Percentiles rank a stretch among this genome's conserved stretches.
Evolutionary conservation across 2,329 filamentous ascomycete species (phyloP).

Genomic region (Xylariaceae sp.): DNA sequence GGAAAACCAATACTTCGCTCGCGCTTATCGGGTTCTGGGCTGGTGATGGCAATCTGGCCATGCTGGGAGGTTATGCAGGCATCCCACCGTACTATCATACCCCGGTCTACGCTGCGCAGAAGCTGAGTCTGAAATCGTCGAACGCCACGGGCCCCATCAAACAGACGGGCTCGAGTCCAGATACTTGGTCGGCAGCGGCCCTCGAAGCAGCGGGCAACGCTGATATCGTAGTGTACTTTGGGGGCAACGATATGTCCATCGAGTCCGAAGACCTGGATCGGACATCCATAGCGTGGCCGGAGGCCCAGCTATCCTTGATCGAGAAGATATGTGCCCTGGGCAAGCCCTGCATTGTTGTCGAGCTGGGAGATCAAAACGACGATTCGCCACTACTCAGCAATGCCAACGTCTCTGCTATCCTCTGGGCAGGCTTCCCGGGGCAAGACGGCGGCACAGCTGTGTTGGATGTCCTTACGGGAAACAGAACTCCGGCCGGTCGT

Average conservation of each 20-base stretch:
- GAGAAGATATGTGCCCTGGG: conserved; percentile 29
- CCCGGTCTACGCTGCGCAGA: conserved; percentile 46
- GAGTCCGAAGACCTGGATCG: conserved; percentile 52
- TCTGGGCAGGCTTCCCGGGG: conserved; percentile 50
- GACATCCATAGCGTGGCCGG: conserved; percentile 46
- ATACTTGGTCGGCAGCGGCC: conserved; percentile 32
- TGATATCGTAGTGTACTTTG: conserved; percentile 51
- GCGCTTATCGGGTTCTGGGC: conserved; percentile 24
- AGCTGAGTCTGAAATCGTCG: conserved; percentile 39
- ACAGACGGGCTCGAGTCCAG: conserved; percentile 19
- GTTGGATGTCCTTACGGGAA: conserved; percentile 44
- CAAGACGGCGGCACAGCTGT: conserved; percentile 48
- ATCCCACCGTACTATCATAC: conserved; percentile 48
- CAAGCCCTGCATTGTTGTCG: conserved; percentile 48
- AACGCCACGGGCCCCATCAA: conserved; percentile 34
- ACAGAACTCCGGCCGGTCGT: conserved; percentile 40
- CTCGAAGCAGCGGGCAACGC: conserved; percentile 36
- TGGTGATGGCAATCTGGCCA: conserved; percentile 7
- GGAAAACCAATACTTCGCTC: conserved; percentile 13
- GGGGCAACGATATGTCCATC: conserved; percentile 49
- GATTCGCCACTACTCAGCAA: conserved; percentile 38
- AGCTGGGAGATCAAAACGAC: conserved; percentile 46
- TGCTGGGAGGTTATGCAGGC: conserved; percentile 38
- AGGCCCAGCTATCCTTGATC: conserved; percentile 49
- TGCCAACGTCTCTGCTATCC: conserved; percentile 38